A percentile compares a stretch with the other conserved stretches of the same genome.
phyloP scores from a whole-genome alignment of 176 grass and related monocot species.

The Metroxylon sagu region DNA sequence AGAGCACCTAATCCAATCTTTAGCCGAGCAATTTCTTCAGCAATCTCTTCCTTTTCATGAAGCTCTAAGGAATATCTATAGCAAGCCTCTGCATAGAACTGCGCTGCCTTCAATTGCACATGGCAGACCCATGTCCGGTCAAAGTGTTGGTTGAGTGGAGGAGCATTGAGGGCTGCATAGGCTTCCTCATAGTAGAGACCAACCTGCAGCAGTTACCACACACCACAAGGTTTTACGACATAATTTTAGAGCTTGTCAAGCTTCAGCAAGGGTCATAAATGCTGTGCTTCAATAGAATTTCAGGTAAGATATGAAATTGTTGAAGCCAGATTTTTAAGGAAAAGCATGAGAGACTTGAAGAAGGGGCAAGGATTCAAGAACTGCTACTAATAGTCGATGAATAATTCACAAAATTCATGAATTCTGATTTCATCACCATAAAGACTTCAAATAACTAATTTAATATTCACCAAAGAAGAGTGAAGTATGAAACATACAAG shows the following conservation, averaged over 20 bases:
- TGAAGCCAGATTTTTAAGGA: no score
- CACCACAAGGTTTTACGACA: no score
- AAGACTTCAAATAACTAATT: no score
- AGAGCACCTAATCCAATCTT: constrained; percentile 80
- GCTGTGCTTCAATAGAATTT: no score
- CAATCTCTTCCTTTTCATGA: constrained; percentile 92
- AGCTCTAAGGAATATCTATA: constrained; percentile 86
- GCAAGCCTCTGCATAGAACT: constrained; percentile 92
- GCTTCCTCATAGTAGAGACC: constrained; percentile 95
- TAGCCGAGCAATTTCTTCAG: constrained; percentile 81
- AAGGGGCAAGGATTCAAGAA: no score
- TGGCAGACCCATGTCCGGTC: constrained; percentile 93
- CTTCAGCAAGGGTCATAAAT: background rate
- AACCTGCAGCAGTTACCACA: constrained; percentile 40
- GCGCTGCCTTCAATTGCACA: constrained; percentile 91
- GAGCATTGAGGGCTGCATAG: constrained; percentile 51
- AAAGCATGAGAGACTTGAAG: no score
- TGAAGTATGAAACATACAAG: no score
- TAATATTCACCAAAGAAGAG: no score
- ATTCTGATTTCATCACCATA: no score
- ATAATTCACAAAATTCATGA: no score
- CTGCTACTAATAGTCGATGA: no score
- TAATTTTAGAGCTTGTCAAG: background rate
- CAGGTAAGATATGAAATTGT: no score
- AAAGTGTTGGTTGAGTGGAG: constrained; percentile 82